These are phyloP conservation scores for Oryza australiensis DNA, from an alignment of 176 grass and related monocot species.

Conservation along the genomic window DNA sequence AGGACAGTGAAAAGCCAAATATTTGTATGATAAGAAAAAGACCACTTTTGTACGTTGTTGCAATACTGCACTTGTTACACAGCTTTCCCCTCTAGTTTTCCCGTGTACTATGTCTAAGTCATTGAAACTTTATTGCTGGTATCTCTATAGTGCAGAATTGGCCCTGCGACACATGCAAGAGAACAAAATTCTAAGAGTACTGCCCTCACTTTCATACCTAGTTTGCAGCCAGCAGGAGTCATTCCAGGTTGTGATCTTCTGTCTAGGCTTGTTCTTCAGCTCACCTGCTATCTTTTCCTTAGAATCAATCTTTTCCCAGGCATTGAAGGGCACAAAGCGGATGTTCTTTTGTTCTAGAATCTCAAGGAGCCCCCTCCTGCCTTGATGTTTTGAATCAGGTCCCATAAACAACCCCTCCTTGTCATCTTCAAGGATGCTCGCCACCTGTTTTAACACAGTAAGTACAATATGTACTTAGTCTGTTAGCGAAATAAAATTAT, in stretches of 20 bases:
- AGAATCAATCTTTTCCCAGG: slow-evolving; percentile 74
- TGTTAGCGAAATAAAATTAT: not conserved
- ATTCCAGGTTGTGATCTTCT: slow-evolving; percentile 71
- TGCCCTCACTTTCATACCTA: not conserved
- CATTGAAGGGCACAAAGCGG: slow-evolving; percentile 56
- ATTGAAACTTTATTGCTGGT: not conserved
- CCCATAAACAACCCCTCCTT: slow-evolving; percentile 34
- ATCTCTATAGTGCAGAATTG: not conserved
- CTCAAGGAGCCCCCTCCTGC: slow-evolving; percentile 58
- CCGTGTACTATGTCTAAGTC: not conserved
- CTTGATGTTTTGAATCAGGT: slow-evolving; percentile 38
- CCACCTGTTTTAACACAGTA: slow-evolving; percentile 49
- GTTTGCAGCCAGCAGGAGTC: slow-evolving; percentile 50
- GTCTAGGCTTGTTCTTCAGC: slow-evolving; percentile 65
- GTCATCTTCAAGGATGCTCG: slow-evolving; percentile 79
- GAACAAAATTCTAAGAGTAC: not conserved
- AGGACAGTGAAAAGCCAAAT: not conserved
- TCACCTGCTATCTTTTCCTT: slow-evolving; percentile 60
- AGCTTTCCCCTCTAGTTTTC: not conserved
- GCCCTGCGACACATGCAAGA: not conserved
- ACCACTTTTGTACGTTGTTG: not conserved
- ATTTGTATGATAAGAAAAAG: not conserved
- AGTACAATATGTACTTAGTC: not conserved
- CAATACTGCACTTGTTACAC: not conserved
- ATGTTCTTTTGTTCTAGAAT: slow-evolving; percentile 58